Evolutionary conservation across 768 basidiomycete species (phyloP), one percentile per base, ranked within the genome.

Genomic region (Amanita fuliginea): DNA sequence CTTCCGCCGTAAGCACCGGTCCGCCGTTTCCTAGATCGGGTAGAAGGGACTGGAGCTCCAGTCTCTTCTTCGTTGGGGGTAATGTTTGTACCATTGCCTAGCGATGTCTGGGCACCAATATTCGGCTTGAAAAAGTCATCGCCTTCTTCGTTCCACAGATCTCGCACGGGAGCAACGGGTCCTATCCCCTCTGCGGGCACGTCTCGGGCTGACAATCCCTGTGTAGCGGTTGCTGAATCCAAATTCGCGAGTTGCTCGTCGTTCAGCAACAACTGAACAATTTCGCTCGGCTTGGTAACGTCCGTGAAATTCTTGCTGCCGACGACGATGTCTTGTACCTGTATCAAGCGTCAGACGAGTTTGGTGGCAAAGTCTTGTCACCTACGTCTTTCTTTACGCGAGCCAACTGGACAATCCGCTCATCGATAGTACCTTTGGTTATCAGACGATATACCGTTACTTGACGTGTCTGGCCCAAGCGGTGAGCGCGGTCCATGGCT

Each of bases 281-380:
- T 96, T 64, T 99, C 96, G 67, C 90, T 94, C 22, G 92, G 90
- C 63, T 92, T 94, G 16, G 91, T 80, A 47, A 87, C 86, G 54
- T 96, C 93, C 1, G 87, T 90, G 62, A 96, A 83, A 53, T 81
- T 91, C 67, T 96, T 97, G 68, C 89, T 94, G 46, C 96, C 96
- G 6, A 99, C 96, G 46, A 99, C 96, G 52, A 97, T 95, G 58
- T 99, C 96, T 80, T 98, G 96, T 4, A 98, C 94, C 91, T 51
- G 36, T 51, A 54, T 46, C 46, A 30, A 49, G 11, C 30, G 18
- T 16, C 49, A 46, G 43, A 37, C 46, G 34, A 34, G 26, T 11
- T 37, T 32, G 19, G 6, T 51, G 33, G 44, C 9, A 10, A 4
- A 18, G 18, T 22, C 32, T 5, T 19, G 8, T 6, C 18, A 66